Conservation (phyloP, 768 basidiomycete genomes). For the Gymnopilus junonius region DNA sequence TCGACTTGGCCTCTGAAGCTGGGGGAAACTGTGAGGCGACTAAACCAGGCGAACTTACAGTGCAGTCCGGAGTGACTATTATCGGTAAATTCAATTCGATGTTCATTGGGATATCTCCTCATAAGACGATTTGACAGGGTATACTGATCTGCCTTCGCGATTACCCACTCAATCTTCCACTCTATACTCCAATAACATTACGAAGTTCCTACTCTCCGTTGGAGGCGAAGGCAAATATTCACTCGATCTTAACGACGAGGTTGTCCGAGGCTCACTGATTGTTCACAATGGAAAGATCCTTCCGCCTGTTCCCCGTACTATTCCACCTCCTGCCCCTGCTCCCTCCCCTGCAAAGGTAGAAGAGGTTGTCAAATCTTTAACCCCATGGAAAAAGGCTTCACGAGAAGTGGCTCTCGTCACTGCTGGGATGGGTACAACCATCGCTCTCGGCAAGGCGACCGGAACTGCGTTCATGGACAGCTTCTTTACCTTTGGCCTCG, state of each 20-base stretch:
- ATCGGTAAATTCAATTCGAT: slow-evolving; percentile 53
- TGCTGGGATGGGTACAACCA: slow-evolving; percentile 71
- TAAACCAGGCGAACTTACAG: slow-evolving; percentile 70
- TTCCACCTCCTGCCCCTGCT: slow-evolving; percentile 62
- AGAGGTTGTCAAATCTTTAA: slow-evolving; percentile 62
- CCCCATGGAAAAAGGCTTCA: slow-evolving; percentile 84
- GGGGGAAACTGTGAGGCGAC: slow-evolving; percentile 92
- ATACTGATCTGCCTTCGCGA: slow-evolving; percentile 86
- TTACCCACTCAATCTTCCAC: slow-evolving; percentile 90
- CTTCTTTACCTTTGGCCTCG: slow-evolving; percentile 88
- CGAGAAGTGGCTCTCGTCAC: slow-evolving; percentile 77
- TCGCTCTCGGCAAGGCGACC: slow-evolving; percentile 80
- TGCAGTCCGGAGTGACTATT: slow-evolving; percentile 79
- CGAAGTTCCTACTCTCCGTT: slow-evolving; percentile 86
- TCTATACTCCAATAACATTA: slow-evolving; percentile 90
- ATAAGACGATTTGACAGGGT: slow-evolving; percentile 48
- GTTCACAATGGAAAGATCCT: slow-evolving; percentile 69
- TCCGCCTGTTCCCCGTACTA: slow-evolving; percentile 68
- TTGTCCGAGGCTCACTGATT: slow-evolving; percentile 80
- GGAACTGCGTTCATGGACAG: slow-evolving; percentile 86
- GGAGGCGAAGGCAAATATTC: slow-evolving; percentile 64
- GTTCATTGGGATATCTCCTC: neutral
- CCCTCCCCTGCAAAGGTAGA: slow-evolving; percentile 47
- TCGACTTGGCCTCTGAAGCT: slow-evolving; percentile 85
- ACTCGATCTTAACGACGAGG: slow-evolving; percentile 82